Base-by-base conservation (phyloP, 2,329 filamentous ascomycete species). In the Pseudogymnoascus sp. region DNA sequence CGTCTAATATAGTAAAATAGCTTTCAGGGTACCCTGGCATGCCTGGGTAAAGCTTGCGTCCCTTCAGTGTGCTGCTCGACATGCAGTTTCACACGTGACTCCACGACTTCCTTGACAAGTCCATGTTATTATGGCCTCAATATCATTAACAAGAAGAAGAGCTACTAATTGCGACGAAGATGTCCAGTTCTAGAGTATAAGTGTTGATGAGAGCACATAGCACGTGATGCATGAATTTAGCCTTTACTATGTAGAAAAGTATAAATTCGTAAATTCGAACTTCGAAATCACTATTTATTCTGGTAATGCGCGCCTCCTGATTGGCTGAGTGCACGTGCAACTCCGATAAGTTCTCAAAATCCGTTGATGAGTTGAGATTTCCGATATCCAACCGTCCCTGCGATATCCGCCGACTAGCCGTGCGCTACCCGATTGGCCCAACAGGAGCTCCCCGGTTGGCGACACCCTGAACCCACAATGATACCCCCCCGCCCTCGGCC, bases 401-500 rank as follows among this genome's bases (percentile, higher is more conserved):
- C 44, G 44, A 54, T 33, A 54, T 54, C 47, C 47, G 47, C 29
- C 47, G 47, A 54, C 47, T 21, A 54, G 47, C 47, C 47, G 47
- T 54, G 29, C 29, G 29, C 47, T 8, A 54, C 47, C 47, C 47
- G n/a, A 54, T 54, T 54, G 47, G 47, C 47, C 8, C 47, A 54
- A 54, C 47, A 54, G n/a, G 29, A 54, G 29, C 47, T 54, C 47
- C 44, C 44, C 9, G 29, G 29, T 54, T 33, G 29, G 13, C 26
- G 7, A 50, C 26, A 10, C 44, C 26, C 41, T 47, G 11, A 47
- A 13, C 24, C 11, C 24, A 47, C 41, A 47, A 21, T 15, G 21
- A 29, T 3, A 11, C 13, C 35, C 24, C 44, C 44, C 44, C 26
- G 15, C 44, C 41, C 44, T 72, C 72, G 1, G 62, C 75, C 8